Evolutionary conservation across 805 yeast species (phyloP).

Genomic region (Blastobotrys attinorum): DNA sequence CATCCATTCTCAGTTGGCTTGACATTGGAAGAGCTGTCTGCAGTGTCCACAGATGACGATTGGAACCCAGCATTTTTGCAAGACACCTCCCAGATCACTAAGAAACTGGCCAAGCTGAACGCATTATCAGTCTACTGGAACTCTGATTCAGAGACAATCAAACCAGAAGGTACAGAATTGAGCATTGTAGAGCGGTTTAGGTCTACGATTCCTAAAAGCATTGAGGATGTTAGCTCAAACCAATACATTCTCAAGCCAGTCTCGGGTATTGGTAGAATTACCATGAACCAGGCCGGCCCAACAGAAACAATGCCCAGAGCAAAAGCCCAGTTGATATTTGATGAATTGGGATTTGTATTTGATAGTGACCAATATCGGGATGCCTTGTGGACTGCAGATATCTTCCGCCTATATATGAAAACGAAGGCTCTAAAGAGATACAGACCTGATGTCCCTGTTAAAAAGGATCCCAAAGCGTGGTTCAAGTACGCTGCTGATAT

Average conservation of each 20-base stretch:
- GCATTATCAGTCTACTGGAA: constrained; percentile 79
- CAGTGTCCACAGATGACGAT: constrained; percentile 74
- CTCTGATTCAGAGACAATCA: constrained; percentile 49
- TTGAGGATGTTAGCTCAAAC: constrained; percentile 11
- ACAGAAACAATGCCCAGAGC: constrained; percentile 40
- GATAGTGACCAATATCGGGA: constrained; percentile 82
- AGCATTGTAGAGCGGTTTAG: constrained; percentile 33
- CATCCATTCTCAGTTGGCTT: constrained; percentile 77
- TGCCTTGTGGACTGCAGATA: constrained; percentile 70
- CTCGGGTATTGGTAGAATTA: constrained; percentile 75
- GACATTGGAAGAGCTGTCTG: constrained; percentile 78
- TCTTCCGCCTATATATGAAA: constrained; percentile 67
- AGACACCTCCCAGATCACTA: constrained; percentile 54
- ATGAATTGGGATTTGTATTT: constrained; percentile 80
- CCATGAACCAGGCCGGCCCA: constrained; percentile 66
- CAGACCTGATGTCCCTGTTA: constrained; percentile 48
- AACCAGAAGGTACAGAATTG: constrained; percentile 32
- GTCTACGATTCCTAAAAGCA: constrained; percentile 2
- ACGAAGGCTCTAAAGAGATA: constrained; percentile 66
- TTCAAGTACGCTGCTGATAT: constrained; percentile 71
- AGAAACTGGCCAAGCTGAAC: constrained; percentile 68
- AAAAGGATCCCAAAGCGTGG: constrained; percentile 74
- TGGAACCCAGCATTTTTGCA: constrained; percentile 87
- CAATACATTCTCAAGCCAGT: constrained; percentile 69
- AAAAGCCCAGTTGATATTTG: constrained; percentile 67